phyloP scores from a whole-genome alignment of 805 yeast species.

The Nadsonia fulvescens region DNA sequence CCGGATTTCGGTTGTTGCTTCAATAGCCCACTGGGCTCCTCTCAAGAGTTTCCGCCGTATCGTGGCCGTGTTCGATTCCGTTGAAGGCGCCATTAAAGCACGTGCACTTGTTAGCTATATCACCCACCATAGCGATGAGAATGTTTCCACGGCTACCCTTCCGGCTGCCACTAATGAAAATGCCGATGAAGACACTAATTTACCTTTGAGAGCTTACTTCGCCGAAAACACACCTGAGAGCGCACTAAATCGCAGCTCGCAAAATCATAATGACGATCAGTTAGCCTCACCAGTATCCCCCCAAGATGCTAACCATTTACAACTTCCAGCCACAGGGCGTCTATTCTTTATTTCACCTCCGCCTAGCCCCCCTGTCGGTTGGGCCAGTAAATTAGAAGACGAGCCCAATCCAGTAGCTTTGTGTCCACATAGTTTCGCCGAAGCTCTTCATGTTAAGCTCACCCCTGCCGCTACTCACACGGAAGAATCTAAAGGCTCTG shows the following conservation, averaged over 20 bases:
- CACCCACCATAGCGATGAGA: conserved; percentile 4
- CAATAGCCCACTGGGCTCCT: conserved; percentile 12
- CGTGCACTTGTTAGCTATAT: too few relatives aligned
- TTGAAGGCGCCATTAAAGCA: too few relatives aligned
- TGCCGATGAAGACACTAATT: conserved; percentile 1
- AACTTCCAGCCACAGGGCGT: conserved; percentile 14
- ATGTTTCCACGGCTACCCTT: conserved; percentile 1
- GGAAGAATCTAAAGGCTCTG: not conserved
- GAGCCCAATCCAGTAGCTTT: conserved; percentile 12
- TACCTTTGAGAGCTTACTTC: conserved; percentile 2
- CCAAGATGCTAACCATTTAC: conserved; percentile 5
- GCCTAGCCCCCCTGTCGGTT: conserved; percentile 14
- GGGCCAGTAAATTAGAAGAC: conserved; percentile 11
- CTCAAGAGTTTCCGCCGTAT: conserved; percentile 12
- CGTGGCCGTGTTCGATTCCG: conserved; percentile 11
- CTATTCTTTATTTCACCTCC: conserved; percentile 16
- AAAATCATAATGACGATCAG: too few relatives aligned
- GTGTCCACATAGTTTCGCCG: conserved; percentile 6
- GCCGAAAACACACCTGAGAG: conserved; percentile 4
- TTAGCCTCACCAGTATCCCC: too few relatives aligned
- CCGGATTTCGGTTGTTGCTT: conserved; percentile 1
- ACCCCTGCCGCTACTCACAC: not conserved
- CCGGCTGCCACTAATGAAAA: conserved; percentile 1
- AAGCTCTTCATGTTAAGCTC: conserved; percentile 2
- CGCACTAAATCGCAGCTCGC: conserved; percentile 1